Evolutionary conservation across 306 rosid species (phyloP).

Genomic region (Medicago lupulina): DNA sequence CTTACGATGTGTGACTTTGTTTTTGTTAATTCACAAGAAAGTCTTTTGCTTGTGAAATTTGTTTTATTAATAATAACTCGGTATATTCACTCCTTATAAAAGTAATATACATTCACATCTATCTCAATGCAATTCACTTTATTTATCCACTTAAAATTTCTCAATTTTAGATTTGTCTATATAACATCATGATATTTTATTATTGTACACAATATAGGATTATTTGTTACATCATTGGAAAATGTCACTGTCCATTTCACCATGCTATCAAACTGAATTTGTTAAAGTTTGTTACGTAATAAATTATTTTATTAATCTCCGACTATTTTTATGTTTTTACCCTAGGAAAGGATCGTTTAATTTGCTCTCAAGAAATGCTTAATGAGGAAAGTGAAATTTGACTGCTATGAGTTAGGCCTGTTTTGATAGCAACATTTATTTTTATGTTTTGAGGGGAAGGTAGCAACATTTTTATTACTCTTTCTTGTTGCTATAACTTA

Average conservation of each 20-base stretch:
- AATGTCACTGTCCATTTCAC: not conserved
- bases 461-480: not conserved
- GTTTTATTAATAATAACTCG: not conserved
- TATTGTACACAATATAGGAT: not conserved
- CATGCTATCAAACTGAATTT: not conserved
- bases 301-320: not conserved
- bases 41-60: not conserved
- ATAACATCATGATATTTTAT: not conserved
- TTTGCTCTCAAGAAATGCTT: conserved; percentile 3
- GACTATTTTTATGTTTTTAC: not conserved
- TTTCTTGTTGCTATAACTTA: not conserved
- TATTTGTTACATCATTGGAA: not conserved
- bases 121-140: not conserved
- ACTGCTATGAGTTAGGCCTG: not conserved
- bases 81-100: not conserved
- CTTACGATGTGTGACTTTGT: too few relatives aligned
- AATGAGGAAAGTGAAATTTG: conserved; percentile 1
- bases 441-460: not conserved
- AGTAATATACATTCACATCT: not conserved
- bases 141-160: not conserved
- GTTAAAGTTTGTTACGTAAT: conserved; percentile 14
- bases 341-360: not conserved
- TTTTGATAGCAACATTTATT: not conserved
- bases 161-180: not conserved
- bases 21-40: not conserved